Evolutionary conservation across 2,329 filamentous ascomycete species (phyloP).

Genomic region (Diaporthe longicolla): DNA sequence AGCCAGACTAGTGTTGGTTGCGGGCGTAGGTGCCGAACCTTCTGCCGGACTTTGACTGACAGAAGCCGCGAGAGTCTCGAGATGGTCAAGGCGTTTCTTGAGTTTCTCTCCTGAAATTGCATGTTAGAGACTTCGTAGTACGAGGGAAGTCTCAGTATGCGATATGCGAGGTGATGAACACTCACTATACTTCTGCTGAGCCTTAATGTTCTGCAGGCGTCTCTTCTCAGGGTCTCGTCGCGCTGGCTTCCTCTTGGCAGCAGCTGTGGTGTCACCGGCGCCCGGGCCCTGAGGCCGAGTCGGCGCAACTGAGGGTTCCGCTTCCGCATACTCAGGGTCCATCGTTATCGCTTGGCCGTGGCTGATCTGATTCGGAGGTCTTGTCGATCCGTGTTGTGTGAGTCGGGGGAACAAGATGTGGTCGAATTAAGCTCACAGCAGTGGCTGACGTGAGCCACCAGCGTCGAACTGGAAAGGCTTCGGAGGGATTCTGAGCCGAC

Average conservation of each 20-base stretch:
- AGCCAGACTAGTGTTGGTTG: neutral
- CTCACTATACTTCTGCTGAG: slow-evolving; percentile 47
- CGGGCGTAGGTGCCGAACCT: neutral
- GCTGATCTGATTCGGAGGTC: neutral
- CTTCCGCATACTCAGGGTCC: neutral
- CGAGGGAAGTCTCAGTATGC: fast-evolving
- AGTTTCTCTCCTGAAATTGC: slow-evolving; percentile 42
- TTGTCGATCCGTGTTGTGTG: neutral
- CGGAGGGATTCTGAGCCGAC: neutral
- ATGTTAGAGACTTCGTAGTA: neutral
- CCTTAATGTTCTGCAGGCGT: slow-evolving; percentile 46
- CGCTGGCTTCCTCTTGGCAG: slow-evolving; percentile 40
- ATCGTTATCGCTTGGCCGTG: slow-evolving; percentile 3
- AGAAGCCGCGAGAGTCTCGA: slow-evolving; percentile 43
- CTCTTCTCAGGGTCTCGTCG: slow-evolving; percentile 47
- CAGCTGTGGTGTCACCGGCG: neutral
- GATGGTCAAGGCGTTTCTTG: slow-evolving; percentile 42
- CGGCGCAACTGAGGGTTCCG: neutral
- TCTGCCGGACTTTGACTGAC: neutral
- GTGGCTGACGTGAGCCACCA: slow-evolving; percentile 42
- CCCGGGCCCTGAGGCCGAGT: neutral
- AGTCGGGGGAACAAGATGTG: neutral
- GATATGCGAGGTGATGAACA: neutral
- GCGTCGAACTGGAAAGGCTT: neutral
- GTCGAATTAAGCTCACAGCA: slow-evolving; percentile 18